Evolutionary conservation across 192 early-diverging fungal genomes (phyloP).

Genomic region (Coemansia sp.): DNA sequence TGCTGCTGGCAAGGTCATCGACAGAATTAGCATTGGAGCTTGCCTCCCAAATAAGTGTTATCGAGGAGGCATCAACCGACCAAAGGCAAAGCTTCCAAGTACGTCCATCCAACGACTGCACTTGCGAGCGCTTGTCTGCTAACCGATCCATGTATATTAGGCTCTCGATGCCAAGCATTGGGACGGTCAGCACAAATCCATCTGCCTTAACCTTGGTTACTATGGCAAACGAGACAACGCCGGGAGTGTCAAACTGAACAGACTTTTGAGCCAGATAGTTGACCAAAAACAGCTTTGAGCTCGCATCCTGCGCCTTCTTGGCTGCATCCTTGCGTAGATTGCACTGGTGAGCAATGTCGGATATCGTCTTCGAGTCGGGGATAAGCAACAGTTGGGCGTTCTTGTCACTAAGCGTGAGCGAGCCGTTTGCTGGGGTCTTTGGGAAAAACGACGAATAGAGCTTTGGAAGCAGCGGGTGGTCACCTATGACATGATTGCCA

Average conservation of each 20-base stretch:
- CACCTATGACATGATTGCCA: conserved; percentile 29
- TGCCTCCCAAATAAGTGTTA: conserved; percentile 33
- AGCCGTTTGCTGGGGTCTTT: conserved; percentile 14
- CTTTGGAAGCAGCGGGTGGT: conserved; percentile 48
- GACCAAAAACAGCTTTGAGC: conserved; percentile 86
- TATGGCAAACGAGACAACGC: conserved; percentile 30
- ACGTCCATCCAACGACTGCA: conserved; percentile 23
- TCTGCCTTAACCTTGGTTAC: conserved; percentile 85
- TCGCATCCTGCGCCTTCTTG: conserved; percentile 86
- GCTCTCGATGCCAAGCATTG: conserved; percentile 85
- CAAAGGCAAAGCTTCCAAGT: conserved; percentile 33
- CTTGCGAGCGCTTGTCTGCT: conserved; percentile 29
- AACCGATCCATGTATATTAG: conserved; percentile 68
- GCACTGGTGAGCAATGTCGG: conserved; percentile 70
- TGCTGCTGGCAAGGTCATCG: conserved; percentile 36
- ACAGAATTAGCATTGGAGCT: background rate
- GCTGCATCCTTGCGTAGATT: conserved; percentile 84
- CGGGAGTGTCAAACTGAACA: conserved; percentile 37
- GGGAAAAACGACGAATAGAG: conserved; percentile 45
- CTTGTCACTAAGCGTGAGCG: conserved; percentile 14
- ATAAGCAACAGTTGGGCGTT: conserved; percentile 15
- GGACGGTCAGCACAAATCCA: conserved; percentile 82
- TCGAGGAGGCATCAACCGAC: conserved; percentile 23
- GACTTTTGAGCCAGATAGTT: conserved; percentile 72
- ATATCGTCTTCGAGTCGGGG: conserved; percentile 14